Evolutionary conservation across 2,329 filamentous ascomycete species (phyloP), one percentile per base, ranked within the genome.

Genomic region (Thelonectria discophora): DNA sequence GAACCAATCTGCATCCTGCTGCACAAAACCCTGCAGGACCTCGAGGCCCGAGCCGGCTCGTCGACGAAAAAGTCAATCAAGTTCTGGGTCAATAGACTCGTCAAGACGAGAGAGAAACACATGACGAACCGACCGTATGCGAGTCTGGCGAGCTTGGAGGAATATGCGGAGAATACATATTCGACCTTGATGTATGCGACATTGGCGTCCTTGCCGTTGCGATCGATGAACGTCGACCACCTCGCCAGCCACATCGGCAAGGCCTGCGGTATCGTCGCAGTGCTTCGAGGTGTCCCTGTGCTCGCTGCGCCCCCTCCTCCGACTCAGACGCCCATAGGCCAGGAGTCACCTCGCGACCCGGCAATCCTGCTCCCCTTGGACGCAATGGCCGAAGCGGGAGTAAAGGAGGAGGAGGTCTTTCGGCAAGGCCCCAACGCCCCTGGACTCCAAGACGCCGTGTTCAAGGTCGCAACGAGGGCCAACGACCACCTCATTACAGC

Each of bases 401-500:
- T 98, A 1, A 88, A 88, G 54, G 94, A 98, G 75, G 95, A 99
- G 74, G 92, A 97, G 45, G 90, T 99, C 0, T 91, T 97, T 62
- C 86, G 94, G 9, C 84, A 88, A 43, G 94, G 94, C 0, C 88
- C 90, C 0, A 80, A 86, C n/a, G 94, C 94, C 0, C 82, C 87
- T 0, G 94, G 94, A 0, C 82, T 98, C 17, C 88, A 91, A 63
- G 94, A 99, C 76, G 94, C 94, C 3, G 88, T 98, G 1, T 99
- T 98, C 77, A 85, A 88, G 4, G 92, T 99, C 13, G 95, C 95
- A 0, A 99, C 95, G 0, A 87, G 94, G 39, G 95, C 95, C 7
- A 96, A 96, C 73, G 95, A 99, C 75, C 95, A 99, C 77, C 82
- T 99, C 34, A 97, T 97, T 68, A 98, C 94, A 0, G 94, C 91